Percentiles rank a stretch among this genome's conserved stretches.
phyloP scores from a whole-genome alignment of 768 basidiomycete species.

The Rubroboletus pulcherrimus region DNA sequence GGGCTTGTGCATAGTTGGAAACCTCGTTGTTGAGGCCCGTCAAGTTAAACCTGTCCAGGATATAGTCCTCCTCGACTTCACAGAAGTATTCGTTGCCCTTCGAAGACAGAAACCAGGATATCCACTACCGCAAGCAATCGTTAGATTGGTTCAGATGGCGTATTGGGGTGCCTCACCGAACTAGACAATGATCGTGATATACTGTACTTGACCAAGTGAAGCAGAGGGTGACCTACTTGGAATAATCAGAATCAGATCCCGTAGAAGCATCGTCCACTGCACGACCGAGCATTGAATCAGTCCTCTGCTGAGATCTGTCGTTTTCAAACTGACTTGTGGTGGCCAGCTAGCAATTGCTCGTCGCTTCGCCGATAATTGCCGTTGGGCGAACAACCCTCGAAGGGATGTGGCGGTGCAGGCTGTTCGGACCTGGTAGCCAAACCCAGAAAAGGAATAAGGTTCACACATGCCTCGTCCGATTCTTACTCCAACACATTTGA shows the following conservation, averaged over 20 bases:
- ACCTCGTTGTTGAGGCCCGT: conserved; percentile 97
- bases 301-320: conserved; percentile 12
- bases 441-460: conserved; percentile 10
- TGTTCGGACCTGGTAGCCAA: background rate
- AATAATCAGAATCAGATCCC: conserved; percentile 94
- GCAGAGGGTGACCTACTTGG: conserved; percentile 59
- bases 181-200: conserved; percentile 17
- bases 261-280: conserved; percentile 85
- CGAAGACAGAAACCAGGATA: conserved; percentile 94
- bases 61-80: conserved; percentile 99
- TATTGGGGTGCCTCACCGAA: conserved; percentile 24
- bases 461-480: conserved; percentile 4
- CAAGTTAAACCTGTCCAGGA: conserved; percentile 95
- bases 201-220: background rate
- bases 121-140: conserved; percentile 60
- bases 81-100: conserved; percentile 99
- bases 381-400: background rate
- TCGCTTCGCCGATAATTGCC: background rate
- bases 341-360: conserved; percentile 1
- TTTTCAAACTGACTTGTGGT: conserved; percentile 24
- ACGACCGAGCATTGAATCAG: conserved; percentile 35
- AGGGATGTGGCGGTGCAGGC: conserved; percentile 20
- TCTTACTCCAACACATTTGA: background rate
- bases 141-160: conserved; percentile 16
- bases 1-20: conserved; percentile 87